Evolutionary conservation across 441 rosid species (phyloP).

Genomic region (Pelargonium exstipulatum): DNA sequence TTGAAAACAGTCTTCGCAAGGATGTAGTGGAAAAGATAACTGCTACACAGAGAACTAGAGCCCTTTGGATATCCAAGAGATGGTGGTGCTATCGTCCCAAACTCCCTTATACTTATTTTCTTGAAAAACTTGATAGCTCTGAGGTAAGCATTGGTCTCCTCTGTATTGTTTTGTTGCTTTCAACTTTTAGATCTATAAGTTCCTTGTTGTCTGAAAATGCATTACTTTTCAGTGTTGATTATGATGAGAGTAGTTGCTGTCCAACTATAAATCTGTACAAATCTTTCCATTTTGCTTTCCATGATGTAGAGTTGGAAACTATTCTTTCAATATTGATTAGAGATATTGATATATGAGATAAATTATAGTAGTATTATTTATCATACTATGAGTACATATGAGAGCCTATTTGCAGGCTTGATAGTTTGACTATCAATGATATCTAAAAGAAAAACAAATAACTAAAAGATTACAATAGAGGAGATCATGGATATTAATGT

Average conservation of each 20-base stretch:
- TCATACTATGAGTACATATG: too few species aligned
- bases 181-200: conserved; percentile 10
- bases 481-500: background rate
- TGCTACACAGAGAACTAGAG: conserved; percentile 63
- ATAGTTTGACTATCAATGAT: too few species aligned
- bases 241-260: background rate
- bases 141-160: conserved; percentile 46
- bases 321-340: conserved; percentile 1
- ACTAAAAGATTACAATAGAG: background rate
- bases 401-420: too few species aligned
- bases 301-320: background rate
- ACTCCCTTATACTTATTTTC: conserved; percentile 88
- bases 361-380: too few species aligned
- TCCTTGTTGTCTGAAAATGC: background rate
- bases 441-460: too few species aligned
- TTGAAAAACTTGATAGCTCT: conserved; percentile 81
- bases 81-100: conserved; percentile 98
- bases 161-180: conserved; percentile 9
- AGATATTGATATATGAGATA: background rate
- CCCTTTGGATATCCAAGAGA: conserved; percentile 93
- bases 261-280: background rate
- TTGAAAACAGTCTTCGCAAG: conserved; percentile 85
- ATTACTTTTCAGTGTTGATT: background rate
- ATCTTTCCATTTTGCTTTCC: background rate
- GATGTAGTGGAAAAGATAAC: conserved; percentile 59